Conservation (phyloP, 2,329 filamentous ascomycete species). For the Xylariaceae sp. region DNA sequence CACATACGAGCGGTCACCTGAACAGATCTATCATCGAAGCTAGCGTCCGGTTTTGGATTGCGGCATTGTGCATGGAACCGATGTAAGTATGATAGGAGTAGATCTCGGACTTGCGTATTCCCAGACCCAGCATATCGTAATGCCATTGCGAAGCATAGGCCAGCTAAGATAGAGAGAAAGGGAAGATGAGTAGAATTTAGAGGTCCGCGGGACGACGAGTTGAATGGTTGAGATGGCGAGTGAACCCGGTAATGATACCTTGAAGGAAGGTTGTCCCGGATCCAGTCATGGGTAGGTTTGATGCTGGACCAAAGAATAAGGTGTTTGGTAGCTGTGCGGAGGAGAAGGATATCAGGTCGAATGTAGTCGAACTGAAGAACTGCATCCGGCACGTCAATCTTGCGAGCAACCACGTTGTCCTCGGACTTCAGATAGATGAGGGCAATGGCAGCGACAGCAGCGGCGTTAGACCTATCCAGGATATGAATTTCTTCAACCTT, state of each 20-base stretch:
- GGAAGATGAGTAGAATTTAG: constrained; percentile 81
- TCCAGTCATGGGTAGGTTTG: constrained; percentile 68
- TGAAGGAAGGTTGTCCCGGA: constrained; percentile 66
- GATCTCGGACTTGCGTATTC: constrained; percentile 67
- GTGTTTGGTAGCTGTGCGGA: constrained; percentile 85
- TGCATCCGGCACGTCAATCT: constrained; percentile 90
- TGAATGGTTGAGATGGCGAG: constrained; percentile 50
- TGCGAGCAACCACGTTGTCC: constrained; percentile 78
- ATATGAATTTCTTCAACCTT: constrained; percentile 90
- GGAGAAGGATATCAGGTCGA: constrained; percentile 83
- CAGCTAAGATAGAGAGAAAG: constrained; percentile 87
- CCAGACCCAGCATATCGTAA: constrained; percentile 72
- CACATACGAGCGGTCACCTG: constrained; percentile 84
- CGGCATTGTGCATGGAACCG: constrained; percentile 76
- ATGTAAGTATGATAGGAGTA: constrained; percentile 80
- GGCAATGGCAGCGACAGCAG: constrained; percentile 84
- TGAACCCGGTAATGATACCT: constrained; percentile 62
- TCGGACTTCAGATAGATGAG: constrained; percentile 98
- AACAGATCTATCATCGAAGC: constrained; percentile 81
- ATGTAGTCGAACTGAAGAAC: constrained; percentile 92
- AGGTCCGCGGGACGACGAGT: constrained; percentile 23
- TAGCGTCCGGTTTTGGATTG: constrained; percentile 26
- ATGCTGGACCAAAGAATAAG: constrained; percentile 91
- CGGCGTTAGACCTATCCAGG: constrained; percentile 86
- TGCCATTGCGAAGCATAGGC: constrained; percentile 77